A percentile compares a stretch with the other conserved stretches of the same genome.
Evolutionary conservation across 2,329 filamentous ascomycete species (phyloP).

Genomic region (Sarocladiaceae sp.): DNA sequence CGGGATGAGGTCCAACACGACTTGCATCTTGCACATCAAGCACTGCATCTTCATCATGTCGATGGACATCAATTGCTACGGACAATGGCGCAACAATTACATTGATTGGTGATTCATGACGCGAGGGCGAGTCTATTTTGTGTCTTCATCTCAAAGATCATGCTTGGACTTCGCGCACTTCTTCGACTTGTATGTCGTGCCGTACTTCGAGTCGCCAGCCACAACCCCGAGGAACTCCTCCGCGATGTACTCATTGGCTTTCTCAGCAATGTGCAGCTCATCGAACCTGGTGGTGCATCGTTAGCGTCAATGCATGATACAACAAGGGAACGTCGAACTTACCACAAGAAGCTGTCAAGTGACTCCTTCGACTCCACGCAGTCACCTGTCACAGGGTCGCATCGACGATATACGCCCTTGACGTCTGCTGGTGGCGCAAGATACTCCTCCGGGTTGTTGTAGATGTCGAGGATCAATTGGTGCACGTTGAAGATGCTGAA

Average conservation of each 20-base stretch:
- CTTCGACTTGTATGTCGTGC: slow-evolving; percentile 4
- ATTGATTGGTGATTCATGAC: too few species aligned
- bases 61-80: too few species aligned
- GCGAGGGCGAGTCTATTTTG: too few species aligned
- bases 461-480: slow-evolving; percentile 60
- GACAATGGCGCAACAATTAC: too few species aligned
- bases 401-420: slow-evolving; percentile 53
- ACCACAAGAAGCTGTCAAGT: slow-evolving; percentile 66
- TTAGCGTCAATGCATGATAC: not conserved
- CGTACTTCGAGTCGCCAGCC: slow-evolving; percentile 17
- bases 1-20: too few species aligned
- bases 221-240: slow-evolving; percentile 37
- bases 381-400: slow-evolving; percentile 26
- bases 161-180: slow-evolving; percentile 4
- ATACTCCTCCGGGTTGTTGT: slow-evolving; percentile 54
- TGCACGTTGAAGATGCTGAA: slow-evolving; percentile 67
- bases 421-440: slow-evolving; percentile 61
- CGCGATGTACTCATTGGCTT: slow-evolving; percentile 43
- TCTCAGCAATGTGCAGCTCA: slow-evolving; percentile 66
- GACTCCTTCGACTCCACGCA: slow-evolving; percentile 36
- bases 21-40: too few species aligned
- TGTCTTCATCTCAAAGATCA: too few species aligned
- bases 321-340: slow-evolving; percentile 14
- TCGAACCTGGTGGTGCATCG: slow-evolving; percentile 43
- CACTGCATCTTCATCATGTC: too few species aligned